Evolutionary conservation across 176 grass and related monocot species (phyloP), one percentile per base, ranked within the genome.

Genomic region (Lolium perenne): DNA sequence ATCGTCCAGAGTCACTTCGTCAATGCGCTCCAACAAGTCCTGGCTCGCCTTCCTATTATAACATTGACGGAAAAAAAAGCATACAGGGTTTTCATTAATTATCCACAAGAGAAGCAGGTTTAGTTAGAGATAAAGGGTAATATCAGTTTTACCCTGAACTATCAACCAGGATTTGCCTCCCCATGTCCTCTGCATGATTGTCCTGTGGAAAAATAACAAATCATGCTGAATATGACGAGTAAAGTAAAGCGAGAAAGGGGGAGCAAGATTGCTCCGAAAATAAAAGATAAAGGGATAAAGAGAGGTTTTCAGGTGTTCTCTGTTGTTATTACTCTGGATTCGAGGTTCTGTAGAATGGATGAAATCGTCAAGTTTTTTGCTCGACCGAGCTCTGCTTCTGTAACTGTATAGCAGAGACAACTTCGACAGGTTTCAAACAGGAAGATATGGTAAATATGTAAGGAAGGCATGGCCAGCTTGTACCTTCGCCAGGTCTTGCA

Each of bases 81-180:
- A 53, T 2, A 16, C 41, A 74, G 56, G 17, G 14, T 48, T 16
- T 77, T 13, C 18, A 15, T 67, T 48, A 35, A 75, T 76, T 64
- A 7, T 48, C 41, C 35, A 64, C 12, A 14, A 60, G 13, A 76
- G 40, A 48, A 80, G 21, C 38, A 78, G 25, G 43, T 17, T 69
- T 20, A 8, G 7, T 68, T 40, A 41, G 0, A 72, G 72, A 32
- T 85, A 38, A 38, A 81, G 18, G 20, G 74, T 53, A 35, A 22
- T 11, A 7, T 35, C 22, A 82, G 70, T 65, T 82, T 85, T 55
- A 93, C 88, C 88, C 59, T 32, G 62, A 81, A 16, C 88, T 78
- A 68, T 88, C 87, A n/a, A 82, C 85, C 87, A 90, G 29, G 79
- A 90, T 83, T 87, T 93, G 91, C 55, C 82, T 82, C 26, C 88